Conservation (phyloP, 208 protist species). For the Crithidia bombi region DNA sequence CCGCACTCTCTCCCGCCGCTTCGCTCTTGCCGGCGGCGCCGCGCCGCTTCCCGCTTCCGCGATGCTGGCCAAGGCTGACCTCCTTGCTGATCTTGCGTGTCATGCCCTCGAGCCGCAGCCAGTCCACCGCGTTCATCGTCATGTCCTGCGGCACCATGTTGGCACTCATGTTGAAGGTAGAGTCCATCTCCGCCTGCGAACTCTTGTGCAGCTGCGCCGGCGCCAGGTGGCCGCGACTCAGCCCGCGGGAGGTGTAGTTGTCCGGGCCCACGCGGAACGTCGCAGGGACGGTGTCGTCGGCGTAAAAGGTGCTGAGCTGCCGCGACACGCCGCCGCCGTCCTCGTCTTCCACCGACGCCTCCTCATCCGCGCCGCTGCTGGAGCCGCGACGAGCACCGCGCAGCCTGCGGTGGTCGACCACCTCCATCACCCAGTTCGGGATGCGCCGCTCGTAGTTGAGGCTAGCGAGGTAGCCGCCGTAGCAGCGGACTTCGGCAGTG, state of each 20-base stretch:
- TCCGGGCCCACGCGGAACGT: constrained; percentile 65
- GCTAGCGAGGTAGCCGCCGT: constrained; percentile 72
- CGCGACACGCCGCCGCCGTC: constrained; percentile 32
- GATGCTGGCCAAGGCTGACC: constrained; percentile 26
- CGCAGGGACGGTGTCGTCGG: constrained; percentile 57
- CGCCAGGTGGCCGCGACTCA: constrained; percentile 86
- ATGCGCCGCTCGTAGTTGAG: constrained; percentile 84
- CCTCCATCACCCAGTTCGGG: constrained; percentile 84
- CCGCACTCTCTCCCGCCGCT: constrained; percentile 12
- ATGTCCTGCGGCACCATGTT: constrained; percentile 91
- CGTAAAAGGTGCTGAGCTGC: constrained; percentile 66
- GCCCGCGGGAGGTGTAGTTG: constrained; percentile 56
- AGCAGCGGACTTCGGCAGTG: constrained; percentile 57
- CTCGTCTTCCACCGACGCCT: constrained; percentile 19
- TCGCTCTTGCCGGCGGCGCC: constrained; percentile 2
- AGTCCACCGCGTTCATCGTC: constrained; percentile 84
- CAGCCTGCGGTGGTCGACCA: constrained; percentile 38
- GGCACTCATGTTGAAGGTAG: constrained; percentile 88
- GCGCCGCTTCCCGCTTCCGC: constrained; percentile 3
- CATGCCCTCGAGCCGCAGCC: constrained; percentile 79
- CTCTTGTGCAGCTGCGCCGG: constrained; percentile 81
- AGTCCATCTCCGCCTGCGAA: constrained; percentile 68
- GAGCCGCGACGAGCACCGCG: not conserved
- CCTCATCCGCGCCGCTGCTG: constrained; percentile 15
- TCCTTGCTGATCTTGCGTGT: constrained; percentile 50